Percentiles rank a stretch among this genome's conserved stretches.
These are phyloP conservation scores for Ziziphus jujuba DNA, from an alignment of 306 rosid genomes.

Conservation along the genomic window DNA sequence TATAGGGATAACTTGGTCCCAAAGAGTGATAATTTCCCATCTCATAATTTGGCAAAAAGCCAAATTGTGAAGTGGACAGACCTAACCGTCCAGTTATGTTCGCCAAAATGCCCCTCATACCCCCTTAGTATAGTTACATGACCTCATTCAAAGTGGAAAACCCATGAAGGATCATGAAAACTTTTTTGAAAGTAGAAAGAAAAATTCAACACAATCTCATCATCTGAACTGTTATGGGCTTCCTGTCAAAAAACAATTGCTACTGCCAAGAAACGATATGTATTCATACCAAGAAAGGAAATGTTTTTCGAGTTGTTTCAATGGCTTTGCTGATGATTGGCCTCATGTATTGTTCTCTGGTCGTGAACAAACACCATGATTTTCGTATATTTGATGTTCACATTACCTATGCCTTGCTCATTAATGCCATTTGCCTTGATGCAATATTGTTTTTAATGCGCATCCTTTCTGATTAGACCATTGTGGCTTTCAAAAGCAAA, in stretches of 20 bases:
- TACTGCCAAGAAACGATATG: no score
- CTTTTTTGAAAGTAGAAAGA: background rate
- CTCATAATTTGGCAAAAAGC: conserved; percentile 14
- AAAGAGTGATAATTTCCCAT: conserved; percentile 7
- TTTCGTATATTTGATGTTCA: no score
- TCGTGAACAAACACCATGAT: no score
- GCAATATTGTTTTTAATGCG: background rate
- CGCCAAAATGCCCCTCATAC: background rate
- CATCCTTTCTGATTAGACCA: background rate
- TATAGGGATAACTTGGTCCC: conserved; percentile 1
- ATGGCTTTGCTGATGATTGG: no score
- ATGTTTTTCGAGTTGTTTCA: no score
- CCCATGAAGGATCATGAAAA: background rate
- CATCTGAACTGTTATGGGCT: conserved; percentile 35
- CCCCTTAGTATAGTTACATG: conserved; percentile 11
- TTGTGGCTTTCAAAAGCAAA: background rate
- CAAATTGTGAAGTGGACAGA: background rate
- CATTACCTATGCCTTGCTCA: background rate
- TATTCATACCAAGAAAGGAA: no score
- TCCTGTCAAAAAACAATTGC: conserved; percentile 48
- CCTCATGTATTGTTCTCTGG: no score
- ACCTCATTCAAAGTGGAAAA: conserved; percentile 1
- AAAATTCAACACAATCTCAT: background rate
- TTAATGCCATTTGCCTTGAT: background rate
- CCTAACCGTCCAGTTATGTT: background rate